Percentiles rank a stretch among this genome's conserved stretches.
Conservation (phyloP, 139 green algal species). For the Micractinium conductrix region DNA sequence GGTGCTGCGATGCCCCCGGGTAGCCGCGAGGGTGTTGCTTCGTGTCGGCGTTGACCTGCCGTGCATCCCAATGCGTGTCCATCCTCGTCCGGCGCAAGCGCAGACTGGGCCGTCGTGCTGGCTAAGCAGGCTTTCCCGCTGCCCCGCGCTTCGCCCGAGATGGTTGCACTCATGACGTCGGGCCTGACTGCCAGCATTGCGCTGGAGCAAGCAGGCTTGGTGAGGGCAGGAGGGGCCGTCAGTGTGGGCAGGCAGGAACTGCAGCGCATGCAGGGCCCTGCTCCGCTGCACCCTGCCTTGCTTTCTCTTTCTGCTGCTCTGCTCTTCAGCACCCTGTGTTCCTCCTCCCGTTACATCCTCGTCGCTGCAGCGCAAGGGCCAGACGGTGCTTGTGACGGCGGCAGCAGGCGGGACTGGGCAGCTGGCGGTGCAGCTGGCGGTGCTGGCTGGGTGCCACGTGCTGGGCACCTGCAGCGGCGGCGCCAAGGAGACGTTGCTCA, state of each 20-base stretch:
- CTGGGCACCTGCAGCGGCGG: slow-evolving; percentile 84
- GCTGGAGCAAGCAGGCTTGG: slow-evolving; percentile 37
- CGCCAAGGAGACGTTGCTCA: slow-evolving; percentile 82
- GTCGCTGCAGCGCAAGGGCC: slow-evolving; percentile 35
- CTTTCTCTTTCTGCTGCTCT: too few relatives aligned
- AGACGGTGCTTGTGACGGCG: slow-evolving; percentile 94
- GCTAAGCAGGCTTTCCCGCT: slow-evolving; percentile 58
- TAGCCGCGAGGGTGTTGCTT: too few relatives aligned
- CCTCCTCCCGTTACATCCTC: background rate
- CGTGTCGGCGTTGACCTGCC: too few relatives aligned
- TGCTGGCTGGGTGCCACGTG: slow-evolving; percentile 83
- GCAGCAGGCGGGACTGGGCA: slow-evolving; percentile 91
- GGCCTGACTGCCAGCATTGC: slow-evolving; percentile 90
- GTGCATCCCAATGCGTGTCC: background rate
- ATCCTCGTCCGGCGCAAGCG: background rate
- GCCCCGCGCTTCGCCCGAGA: slow-evolving; percentile 57
- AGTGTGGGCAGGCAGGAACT: too few relatives aligned
- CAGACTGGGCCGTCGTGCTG: slow-evolving; percentile 37
- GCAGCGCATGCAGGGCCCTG: too few relatives aligned
- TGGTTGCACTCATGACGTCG: slow-evolving; percentile 83
- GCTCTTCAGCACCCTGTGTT: too few relatives aligned
- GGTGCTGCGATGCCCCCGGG: too few relatives aligned
- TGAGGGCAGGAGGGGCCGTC: background rate
- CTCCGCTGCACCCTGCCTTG: too few relatives aligned
- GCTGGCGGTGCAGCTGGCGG: slow-evolving; percentile 95